Conservation (phyloP, 345 rosid genomes). For the Iberis pinnata region DNA sequence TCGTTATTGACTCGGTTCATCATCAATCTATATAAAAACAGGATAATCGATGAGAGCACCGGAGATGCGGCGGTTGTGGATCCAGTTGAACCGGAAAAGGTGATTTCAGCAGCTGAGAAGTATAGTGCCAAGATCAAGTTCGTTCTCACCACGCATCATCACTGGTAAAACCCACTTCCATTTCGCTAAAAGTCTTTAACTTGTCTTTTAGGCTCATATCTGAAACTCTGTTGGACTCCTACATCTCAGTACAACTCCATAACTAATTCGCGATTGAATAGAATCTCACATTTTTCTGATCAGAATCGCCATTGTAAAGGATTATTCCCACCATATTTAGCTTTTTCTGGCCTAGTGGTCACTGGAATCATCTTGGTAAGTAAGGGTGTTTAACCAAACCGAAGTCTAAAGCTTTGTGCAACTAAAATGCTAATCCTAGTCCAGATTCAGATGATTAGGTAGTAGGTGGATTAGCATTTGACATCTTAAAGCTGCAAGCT, state of each 20-base stretch:
- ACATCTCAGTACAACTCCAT: too few relatives aligned
- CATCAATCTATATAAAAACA: slow-evolving; percentile 15
- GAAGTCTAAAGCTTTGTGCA: too few relatives aligned
- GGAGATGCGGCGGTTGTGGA: slow-evolving; percentile 92
- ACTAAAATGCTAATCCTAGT: too few relatives aligned
- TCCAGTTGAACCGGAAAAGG: slow-evolving; percentile 81
- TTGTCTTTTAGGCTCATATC: slow-evolving; percentile 2
- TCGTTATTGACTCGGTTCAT: background rate
- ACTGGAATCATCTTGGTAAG: too few relatives aligned
- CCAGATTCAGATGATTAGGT: too few relatives aligned
- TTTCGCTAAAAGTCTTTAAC: too few relatives aligned
- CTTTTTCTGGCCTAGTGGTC: too few relatives aligned
- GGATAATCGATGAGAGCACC: slow-evolving; percentile 70
- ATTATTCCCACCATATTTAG: too few relatives aligned
- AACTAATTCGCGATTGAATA: background rate
- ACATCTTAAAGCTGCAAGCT: too few relatives aligned
- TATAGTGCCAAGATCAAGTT: slow-evolving; percentile 47
- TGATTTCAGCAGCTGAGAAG: slow-evolving; percentile 43
- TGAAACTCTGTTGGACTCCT: background rate
- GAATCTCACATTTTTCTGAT: background rate
- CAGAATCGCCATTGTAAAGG: too few relatives aligned
- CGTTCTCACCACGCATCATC: slow-evolving; percentile 92
- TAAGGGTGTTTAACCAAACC: too few relatives aligned
- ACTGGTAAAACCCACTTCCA: slow-evolving; percentile 54
- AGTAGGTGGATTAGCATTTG: too few relatives aligned